Conservation (phyloP, 2,329 filamentous ascomycete genomes). For the Thyridium curvatum region DNA sequence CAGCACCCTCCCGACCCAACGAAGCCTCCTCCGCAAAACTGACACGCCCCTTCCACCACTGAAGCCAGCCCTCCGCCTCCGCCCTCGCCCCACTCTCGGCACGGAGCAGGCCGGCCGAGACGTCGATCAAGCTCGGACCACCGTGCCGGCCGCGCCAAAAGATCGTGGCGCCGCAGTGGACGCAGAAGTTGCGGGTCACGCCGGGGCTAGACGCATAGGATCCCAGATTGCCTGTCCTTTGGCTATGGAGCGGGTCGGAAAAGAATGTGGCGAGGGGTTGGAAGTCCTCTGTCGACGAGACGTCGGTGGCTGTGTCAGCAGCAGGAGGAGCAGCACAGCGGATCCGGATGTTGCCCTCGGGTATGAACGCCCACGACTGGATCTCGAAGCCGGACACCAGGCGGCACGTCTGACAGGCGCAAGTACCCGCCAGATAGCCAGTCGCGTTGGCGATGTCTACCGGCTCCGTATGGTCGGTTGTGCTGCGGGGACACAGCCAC, state of each 20-base stretch:
- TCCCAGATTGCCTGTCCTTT: conserved; percentile 1
- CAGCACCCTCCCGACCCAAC: conserved; percentile 18
- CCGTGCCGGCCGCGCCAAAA: conserved; percentile 51
- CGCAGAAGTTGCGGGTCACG: conserved; percentile 49
- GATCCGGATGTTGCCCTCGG: conserved; percentile 45
- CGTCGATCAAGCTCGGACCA: conserved; percentile 52
- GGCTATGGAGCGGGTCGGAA: no score
- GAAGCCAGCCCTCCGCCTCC: conserved; percentile 50
- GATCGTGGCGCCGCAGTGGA: conserved; percentile 14
- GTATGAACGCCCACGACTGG: conserved; percentile 61
- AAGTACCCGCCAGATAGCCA: conserved; percentile 51
- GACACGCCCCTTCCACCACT: conserved; percentile 53
- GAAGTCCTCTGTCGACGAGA: conserved; percentile 55
- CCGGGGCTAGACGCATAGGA: conserved; percentile 39
- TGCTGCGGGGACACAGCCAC: conserved; percentile 38
- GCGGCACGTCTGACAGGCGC: conserved; percentile 57
- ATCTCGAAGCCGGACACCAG: conserved; percentile 55
- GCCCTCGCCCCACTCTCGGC: conserved; percentile 13
- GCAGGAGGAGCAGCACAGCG: conserved; percentile 14
- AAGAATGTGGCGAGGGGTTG: conserved; percentile 29
- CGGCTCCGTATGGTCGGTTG: conserved; percentile 6
- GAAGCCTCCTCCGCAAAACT: conserved; percentile 52
- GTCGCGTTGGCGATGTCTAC: background rate
- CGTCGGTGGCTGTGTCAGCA: background rate
- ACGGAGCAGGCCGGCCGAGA: conserved; percentile 54